Conservation (phyloP, 2,329 filamentous ascomycete species). For the Penicillium nordicum region DNA sequence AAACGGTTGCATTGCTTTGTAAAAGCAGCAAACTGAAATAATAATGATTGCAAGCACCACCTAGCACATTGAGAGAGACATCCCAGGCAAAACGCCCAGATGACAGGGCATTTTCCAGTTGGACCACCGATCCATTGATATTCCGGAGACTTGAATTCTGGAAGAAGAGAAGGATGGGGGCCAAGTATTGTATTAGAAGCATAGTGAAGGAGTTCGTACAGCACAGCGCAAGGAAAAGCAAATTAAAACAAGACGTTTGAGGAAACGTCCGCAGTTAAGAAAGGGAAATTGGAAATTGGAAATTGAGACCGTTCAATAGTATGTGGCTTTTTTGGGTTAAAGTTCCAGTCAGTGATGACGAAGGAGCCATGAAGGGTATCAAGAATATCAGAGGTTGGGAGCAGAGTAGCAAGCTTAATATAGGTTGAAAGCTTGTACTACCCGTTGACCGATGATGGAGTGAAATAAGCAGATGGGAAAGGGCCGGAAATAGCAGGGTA, state of each 20-base stretch:
- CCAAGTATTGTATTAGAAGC: slow-evolving; percentile 23
- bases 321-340: slow-evolving; percentile 16
- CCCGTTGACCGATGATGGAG: neutral
- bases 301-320: slow-evolving; percentile 18
- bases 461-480: slow-evolving; percentile 3
- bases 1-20: neutral
- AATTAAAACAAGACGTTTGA: slow-evolving; percentile 16
- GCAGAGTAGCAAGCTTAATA: slow-evolving; percentile 19
- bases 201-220: slow-evolving; percentile 23
- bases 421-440: neutral
- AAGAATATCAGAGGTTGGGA: slow-evolving; percentile 34
- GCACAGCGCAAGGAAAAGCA: slow-evolving; percentile 17
- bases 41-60: neutral
- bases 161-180: slow-evolving; percentile 7
- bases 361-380: slow-evolving; percentile 39
- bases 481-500: neutral
- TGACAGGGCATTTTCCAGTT: neutral
- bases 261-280: slow-evolving; percentile 11
- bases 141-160: slow-evolving; percentile 7
- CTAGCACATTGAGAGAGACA: neutral
- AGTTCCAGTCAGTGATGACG: slow-evolving; percentile 32
- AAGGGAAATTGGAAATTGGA: slow-evolving; percentile 16
- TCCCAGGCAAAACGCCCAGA: neutral
- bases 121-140: slow-evolving; percentile 2
- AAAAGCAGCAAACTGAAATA: neutral